Percentiles rank a stretch among this genome's conserved stretches.
phyloP scores from a whole-genome alignment of 768 basidiomycete genomes.

The Russula abietina region DNA sequence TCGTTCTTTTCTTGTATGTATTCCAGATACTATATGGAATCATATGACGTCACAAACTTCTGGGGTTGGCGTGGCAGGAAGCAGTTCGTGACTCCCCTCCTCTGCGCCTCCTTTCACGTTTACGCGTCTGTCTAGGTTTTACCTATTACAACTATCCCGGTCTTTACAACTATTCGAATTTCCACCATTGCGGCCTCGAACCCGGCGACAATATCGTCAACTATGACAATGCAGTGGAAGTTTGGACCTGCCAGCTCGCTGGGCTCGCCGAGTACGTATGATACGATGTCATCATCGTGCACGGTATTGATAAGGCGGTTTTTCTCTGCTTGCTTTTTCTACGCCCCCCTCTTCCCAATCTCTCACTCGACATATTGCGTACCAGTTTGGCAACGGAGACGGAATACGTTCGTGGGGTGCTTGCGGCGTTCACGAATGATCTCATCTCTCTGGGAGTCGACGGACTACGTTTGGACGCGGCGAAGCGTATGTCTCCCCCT shows the following conservation, averaged over 20 bases:
- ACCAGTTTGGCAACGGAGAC: constrained; percentile 56
- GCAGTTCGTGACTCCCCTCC: not conserved
- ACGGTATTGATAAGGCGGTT: no score
- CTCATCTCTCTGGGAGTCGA: constrained; percentile 56
- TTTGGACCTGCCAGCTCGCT: constrained; percentile 38
- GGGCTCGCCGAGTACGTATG: constrained; percentile 37
- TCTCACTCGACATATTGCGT: not conserved
- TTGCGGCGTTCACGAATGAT: constrained; percentile 56
- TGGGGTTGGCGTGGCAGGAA: constrained; percentile 31
- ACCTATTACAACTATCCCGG: constrained; percentile 43
- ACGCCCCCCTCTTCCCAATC: not conserved
- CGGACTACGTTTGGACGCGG: constrained; percentile 57
- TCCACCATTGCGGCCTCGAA: constrained; percentile 59
- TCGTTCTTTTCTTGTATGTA: not conserved
- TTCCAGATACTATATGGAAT: constrained; percentile 50
- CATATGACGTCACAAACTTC: constrained; percentile 53
- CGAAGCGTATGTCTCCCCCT: constrained; percentile 44
- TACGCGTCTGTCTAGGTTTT: constrained; percentile 32
- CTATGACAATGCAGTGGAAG: constrained; percentile 47
- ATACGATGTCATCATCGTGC: no score
- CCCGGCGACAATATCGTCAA: constrained; percentile 49
- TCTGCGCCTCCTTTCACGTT: not conserved
- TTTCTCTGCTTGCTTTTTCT: not conserved
- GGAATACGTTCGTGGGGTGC: constrained; percentile 47
- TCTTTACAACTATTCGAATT: constrained; percentile 38